Conservation (phyloP, 352 stramenopile species). For the Phytophthora lateralis region DNA sequence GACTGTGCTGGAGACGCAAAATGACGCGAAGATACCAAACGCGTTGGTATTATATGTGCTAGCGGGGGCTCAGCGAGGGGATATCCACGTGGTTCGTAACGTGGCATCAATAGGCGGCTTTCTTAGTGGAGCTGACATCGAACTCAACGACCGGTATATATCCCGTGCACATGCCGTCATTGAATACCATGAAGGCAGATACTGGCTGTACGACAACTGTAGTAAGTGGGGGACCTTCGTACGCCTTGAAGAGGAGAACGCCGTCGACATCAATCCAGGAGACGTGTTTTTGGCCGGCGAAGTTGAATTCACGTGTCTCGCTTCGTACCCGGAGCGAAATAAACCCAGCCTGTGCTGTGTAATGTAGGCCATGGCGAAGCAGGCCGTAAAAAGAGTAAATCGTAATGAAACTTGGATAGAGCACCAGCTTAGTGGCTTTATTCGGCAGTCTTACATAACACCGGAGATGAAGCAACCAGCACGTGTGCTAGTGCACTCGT, state of each 20-base stretch:
- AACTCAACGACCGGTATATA: constrained; percentile 73
- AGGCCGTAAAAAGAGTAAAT: constrained; percentile 10
- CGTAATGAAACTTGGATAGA: constrained; percentile 7
- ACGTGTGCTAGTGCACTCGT: constrained; percentile 53
- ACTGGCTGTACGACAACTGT: constrained; percentile 75
- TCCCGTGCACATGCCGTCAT: constrained; percentile 67
- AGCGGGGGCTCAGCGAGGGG: constrained; percentile 71
- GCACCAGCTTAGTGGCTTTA: constrained; percentile 15
- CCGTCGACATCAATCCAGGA: constrained; percentile 63
- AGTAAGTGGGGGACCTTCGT: constrained; percentile 80
- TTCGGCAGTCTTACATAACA: constrained; percentile 18
- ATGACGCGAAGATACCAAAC: constrained; percentile 52
- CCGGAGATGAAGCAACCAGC: constrained; percentile 42
- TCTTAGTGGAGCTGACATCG: constrained; percentile 64
- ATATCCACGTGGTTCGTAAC: constrained; percentile 80
- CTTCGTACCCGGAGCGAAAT: constrained; percentile 61
- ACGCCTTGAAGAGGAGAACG: constrained; percentile 74
- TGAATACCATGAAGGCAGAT: constrained; percentile 69
- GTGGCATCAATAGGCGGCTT: constrained; percentile 59
- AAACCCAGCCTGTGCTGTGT: constrained; percentile 64
- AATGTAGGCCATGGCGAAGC: constrained; percentile 22
- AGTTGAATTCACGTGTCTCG: constrained; percentile 80
- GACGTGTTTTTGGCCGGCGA: constrained; percentile 75
- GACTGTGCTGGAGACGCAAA: constrained; percentile 56
- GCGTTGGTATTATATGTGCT: constrained; percentile 82